These are phyloP conservation scores for Evernia prunastri DNA, from an alignment of 495 filamentous ascomycete genomes.

Conservation along the genomic window DNA sequence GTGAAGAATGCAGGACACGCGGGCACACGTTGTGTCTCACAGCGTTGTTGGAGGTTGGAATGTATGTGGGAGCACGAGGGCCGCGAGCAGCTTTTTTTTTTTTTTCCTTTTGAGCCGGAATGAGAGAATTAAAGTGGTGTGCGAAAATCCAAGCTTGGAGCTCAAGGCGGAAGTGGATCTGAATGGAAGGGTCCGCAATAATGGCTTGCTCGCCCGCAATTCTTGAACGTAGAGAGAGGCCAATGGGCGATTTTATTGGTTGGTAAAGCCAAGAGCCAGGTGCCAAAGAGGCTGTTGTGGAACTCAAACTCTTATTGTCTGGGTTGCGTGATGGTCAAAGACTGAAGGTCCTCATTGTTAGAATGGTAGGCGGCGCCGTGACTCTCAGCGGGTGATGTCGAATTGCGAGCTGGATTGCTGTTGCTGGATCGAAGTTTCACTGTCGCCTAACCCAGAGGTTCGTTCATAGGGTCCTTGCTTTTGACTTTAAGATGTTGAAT, in stretches of 20 bases:
- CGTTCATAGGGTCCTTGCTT: slow-evolving; percentile 7
- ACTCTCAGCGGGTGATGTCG: background rate
- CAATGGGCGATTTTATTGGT: background rate
- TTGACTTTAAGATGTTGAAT: background rate
- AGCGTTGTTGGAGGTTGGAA: slow-evolving; percentile 8
- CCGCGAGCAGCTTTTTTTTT: slow-evolving; percentile 3
- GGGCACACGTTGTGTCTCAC: slow-evolving; percentile 13
- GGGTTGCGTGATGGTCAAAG: slow-evolving; percentile 1
- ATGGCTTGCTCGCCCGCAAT: slow-evolving; percentile 8
- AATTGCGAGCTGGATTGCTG: background rate
- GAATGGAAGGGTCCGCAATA: slow-evolving; percentile 3
- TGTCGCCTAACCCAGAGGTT: slow-evolving; percentile 2
- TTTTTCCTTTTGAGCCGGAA: slow-evolving; percentile 7
- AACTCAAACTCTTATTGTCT: slow-evolving; percentile 4
- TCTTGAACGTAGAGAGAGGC: background rate
- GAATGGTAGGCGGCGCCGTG: slow-evolving; percentile 7
- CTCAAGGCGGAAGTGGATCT: slow-evolving; percentile 1
- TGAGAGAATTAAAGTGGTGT: slow-evolving; percentile 10
- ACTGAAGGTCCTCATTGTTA: slow-evolving; percentile 4
- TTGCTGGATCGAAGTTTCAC: background rate
- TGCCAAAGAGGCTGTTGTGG: background rate
- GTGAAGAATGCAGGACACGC: slow-evolving; percentile 16
- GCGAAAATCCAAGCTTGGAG: slow-evolving; percentile 7
- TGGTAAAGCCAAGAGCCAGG: background rate
- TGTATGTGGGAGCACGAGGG: slow-evolving; percentile 18